A percentile compares a stretch with the other conserved stretches of the same genome.
These are phyloP conservation scores for Furcasterigmium sp. DNA, from an alignment of 2,329 filamentous ascomycete genomes.

Conservation along the genomic window DNA sequence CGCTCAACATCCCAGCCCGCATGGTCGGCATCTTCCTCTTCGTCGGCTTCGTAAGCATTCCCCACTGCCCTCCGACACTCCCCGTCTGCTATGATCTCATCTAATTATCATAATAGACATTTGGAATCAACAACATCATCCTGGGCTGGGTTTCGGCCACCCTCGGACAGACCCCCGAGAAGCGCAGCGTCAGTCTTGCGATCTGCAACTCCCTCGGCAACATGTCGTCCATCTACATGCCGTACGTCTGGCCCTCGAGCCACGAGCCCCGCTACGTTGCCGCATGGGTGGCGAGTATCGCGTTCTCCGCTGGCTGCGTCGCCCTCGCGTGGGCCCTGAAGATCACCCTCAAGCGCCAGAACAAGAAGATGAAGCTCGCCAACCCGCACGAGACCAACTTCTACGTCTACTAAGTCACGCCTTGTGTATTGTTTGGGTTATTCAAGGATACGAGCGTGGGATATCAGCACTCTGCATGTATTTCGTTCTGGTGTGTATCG, in stretches of 20 bases:
- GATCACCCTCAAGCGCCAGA: constrained; percentile 24
- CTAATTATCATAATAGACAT: too few species aligned
- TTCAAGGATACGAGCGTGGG: too few species aligned
- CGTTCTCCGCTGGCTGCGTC: constrained; percentile 24
- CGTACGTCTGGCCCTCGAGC: constrained; percentile 31
- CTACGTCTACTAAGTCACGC: constrained; percentile 20
- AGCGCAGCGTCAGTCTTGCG: constrained; percentile 36
- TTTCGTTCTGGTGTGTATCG: too few species aligned
- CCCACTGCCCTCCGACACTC: too few species aligned
- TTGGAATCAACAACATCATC: constrained; percentile 37
- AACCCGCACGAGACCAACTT: constrained; percentile 17
- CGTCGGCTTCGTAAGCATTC: constrained; percentile 17
- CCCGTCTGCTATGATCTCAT: too few species aligned
- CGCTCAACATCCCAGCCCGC: constrained; percentile 20
- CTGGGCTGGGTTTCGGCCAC: constrained; percentile 34
- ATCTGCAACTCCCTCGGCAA: constrained; percentile 31
- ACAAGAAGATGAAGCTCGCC: constrained; percentile 20
- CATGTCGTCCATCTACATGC: constrained; percentile 30
- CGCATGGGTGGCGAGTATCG: constrained; percentile 8
- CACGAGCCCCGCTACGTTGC: constrained; percentile 15
- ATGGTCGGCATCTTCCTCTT: constrained; percentile 28
- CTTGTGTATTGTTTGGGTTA: too few species aligned
- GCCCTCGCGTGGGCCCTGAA: constrained; percentile 28
- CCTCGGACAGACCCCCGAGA: constrained; percentile 38
- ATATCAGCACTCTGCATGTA: too few species aligned